A percentile compares a stretch with the other conserved stretches of the same genome.
phyloP scores from a whole-genome alignment of 225 moss, liverwort and hornwort species.

The Bryoerythrophyllum caledonicum region DNA sequence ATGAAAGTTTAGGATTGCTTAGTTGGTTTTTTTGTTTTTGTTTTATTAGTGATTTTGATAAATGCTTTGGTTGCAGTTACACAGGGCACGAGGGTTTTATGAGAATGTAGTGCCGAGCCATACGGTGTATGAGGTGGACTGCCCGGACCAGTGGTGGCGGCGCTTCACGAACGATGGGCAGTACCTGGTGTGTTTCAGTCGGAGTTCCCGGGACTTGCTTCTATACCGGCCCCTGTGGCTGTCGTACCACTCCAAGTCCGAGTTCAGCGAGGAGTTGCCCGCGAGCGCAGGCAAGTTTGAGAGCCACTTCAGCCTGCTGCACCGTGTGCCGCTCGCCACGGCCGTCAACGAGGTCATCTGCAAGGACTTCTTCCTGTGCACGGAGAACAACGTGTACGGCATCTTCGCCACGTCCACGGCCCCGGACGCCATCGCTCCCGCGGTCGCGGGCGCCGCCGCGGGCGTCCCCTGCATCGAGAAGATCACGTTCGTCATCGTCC shows the following conservation, averaged over 20 bases:
- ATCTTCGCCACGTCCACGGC: slow-evolving; percentile 75
- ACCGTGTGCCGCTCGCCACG: slow-evolving; percentile 58
- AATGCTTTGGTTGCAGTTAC: slow-evolving; percentile 36
- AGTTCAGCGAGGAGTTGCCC: slow-evolving; percentile 55
- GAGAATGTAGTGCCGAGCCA: slow-evolving; percentile 86
- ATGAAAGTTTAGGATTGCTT: no score
- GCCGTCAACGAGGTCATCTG: slow-evolving; percentile 63
- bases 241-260: slow-evolving; percentile 56
- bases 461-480: slow-evolving; percentile 76
- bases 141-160: slow-evolving; percentile 78
- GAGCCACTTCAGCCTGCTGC: slow-evolving; percentile 67
- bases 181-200: slow-evolving; percentile 79
- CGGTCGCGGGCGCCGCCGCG: slow-evolving; percentile 37
- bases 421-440: slow-evolving; percentile 41
- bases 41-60: no score
- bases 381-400: slow-evolving; percentile 77
- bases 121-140: slow-evolving; percentile 87
- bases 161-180: slow-evolving; percentile 92
- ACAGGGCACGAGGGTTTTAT: slow-evolving; percentile 64
- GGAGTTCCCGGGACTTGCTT: slow-evolving; percentile 67
- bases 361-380: slow-evolving; percentile 89
- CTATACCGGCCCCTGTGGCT: slow-evolving; percentile 75
- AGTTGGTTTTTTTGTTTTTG: no score
- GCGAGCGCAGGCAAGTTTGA: slow-evolving; percentile 66
- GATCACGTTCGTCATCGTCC: slow-evolving; percentile 70